A percentile compares a stretch with the other conserved stretches of the same genome.
Conservation (phyloP, 2,329 filamentous ascomycete genomes). For the Purpureocillium takamizusanense region DNA sequence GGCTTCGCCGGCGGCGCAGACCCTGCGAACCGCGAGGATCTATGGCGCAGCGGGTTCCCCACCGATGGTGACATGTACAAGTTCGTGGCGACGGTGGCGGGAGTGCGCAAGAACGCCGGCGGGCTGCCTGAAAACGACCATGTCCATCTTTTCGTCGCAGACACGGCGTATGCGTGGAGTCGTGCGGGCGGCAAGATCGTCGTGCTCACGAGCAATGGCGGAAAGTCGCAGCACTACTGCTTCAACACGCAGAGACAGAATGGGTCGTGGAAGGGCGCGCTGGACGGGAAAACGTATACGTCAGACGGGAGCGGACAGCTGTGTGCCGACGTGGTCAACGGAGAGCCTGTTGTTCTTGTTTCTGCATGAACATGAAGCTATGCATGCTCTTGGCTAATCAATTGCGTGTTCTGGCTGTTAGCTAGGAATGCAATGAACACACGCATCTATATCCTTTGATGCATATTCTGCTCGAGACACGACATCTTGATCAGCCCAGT, state of each 20-base stretch:
- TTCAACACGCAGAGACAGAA: constrained; percentile 29
- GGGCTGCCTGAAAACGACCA: constrained; percentile 35
- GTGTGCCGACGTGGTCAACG: constrained; percentile 30
- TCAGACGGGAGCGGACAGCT: constrained; percentile 29
- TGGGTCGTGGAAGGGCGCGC: constrained; percentile 29
- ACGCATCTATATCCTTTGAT: too few relatives aligned
- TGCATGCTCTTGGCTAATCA: too few relatives aligned
- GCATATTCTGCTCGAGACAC: too few relatives aligned
- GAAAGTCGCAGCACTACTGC: constrained; percentile 28
- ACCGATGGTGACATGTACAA: constrained; percentile 37
- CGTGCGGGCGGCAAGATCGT: constrained; percentile 32
- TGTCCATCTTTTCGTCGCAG: constrained; percentile 29
- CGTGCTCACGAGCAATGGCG: constrained; percentile 34
- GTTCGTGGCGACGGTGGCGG: constrained; percentile 30
- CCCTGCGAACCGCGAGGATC: constrained; percentile 45
- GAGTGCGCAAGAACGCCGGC: constrained; percentile 33
- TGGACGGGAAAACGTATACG: constrained; percentile 23
- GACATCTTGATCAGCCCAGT: too few relatives aligned
- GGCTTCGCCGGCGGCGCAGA: constrained; percentile 40
- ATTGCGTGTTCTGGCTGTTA: too few relatives aligned
- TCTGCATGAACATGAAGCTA: not conserved
- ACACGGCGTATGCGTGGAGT: constrained; percentile 35
- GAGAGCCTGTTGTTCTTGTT: constrained; percentile 28
- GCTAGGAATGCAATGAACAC: too few relatives aligned
- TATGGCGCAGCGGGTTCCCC: constrained; percentile 45